phyloP scores from a whole-genome alignment of 352 stramenopile genomes.

The Stramenopiles sp. region DNA sequence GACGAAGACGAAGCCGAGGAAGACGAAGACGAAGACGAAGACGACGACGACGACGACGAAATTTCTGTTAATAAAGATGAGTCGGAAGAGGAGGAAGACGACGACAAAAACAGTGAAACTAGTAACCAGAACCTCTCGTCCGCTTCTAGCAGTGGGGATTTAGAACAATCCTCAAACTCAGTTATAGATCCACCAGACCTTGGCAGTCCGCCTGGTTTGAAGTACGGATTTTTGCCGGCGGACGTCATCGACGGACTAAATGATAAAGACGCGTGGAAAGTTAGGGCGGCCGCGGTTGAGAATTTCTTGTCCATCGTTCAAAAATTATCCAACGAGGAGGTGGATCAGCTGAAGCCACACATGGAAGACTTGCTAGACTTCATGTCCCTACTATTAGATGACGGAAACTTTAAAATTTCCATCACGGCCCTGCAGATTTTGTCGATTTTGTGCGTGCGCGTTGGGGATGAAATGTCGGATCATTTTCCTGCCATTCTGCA shows the following conservation, averaged over 20 bases:
- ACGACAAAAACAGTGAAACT: background rate
- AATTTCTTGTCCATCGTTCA: background rate
- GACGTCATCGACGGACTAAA: background rate
- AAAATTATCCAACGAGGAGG: background rate
- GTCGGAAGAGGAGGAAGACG: background rate
- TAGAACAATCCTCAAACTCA: background rate
- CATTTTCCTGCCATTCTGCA: constrained; percentile 1
- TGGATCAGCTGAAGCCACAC: background rate
- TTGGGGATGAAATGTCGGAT: background rate
- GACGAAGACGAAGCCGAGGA: background rate
- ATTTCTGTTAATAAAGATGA: background rate
- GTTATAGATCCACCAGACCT: background rate
- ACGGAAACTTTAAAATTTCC: background rate
- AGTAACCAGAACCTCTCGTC: too few relatives aligned
- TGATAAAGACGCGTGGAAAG: background rate
- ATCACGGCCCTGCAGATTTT: background rate
- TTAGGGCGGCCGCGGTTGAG: background rate
- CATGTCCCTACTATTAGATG: background rate
- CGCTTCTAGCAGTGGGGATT: background rate
- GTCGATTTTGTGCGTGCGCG: background rate
- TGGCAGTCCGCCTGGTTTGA: background rate
- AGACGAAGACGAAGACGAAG: background rate
- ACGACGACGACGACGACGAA: background rate
- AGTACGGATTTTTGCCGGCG: background rate
- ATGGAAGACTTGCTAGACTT: background rate